These are phyloP conservation scores for Euphrasia arctica DNA, from an alignment of 305 asterid species.

Conservation along the genomic window DNA sequence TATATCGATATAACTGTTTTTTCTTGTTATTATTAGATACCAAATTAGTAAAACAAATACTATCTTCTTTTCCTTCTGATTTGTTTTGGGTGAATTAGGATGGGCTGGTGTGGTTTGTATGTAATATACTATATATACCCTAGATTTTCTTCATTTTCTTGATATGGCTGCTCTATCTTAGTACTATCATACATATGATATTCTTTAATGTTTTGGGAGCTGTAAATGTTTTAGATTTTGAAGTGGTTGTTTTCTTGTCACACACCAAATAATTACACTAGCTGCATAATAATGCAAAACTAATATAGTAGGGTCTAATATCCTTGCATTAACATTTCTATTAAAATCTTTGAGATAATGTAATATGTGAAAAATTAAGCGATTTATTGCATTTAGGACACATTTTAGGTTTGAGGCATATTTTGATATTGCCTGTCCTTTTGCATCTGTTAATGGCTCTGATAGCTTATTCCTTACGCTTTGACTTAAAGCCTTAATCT, in stretches of 20 bases:
- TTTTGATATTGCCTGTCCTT: too few relatives aligned
- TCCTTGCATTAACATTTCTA: too few relatives aligned
- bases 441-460: too few relatives aligned
- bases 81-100: neutral
- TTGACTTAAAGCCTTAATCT: too few relatives aligned
- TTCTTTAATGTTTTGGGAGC: neutral
- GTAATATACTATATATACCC: neutral
- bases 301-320: too few relatives aligned
- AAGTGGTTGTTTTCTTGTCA: neutral
- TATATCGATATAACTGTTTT: neutral
- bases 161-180: conserved; percentile 5
- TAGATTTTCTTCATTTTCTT: neutral
- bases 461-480: too few relatives aligned
- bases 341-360: too few relatives aligned
- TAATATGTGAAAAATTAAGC: too few relatives aligned
- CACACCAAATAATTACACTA: neutral
- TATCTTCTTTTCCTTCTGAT: neutral
- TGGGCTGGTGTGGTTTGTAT: neutral
- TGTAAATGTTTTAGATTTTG: neutral
- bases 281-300: neutral
- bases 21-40: neutral
- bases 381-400: too few relatives aligned
- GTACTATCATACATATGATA: conserved; percentile 6
- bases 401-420: too few relatives aligned
- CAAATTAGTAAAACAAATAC: neutral